These are phyloP conservation scores for Pestalotiopsis sp. DNA, from an alignment of 2,329 filamentous ascomycete genomes.

Conservation along the genomic window DNA sequence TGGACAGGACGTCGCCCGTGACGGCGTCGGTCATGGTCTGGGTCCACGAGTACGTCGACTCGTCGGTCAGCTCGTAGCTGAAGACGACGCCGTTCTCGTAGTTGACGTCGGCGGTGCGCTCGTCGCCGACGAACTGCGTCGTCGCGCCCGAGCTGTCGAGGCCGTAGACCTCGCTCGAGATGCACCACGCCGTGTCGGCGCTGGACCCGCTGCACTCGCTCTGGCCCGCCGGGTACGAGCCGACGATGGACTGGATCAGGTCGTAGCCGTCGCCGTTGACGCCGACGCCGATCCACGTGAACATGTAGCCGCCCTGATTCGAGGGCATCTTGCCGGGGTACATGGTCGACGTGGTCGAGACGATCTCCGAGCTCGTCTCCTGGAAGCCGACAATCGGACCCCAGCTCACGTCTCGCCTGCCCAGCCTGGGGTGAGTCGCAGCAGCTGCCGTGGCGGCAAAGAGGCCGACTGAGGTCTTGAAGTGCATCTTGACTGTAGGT, in stretches of 20 bases:
- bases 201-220: conserved; percentile 8
- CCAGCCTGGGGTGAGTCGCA: not conserved
- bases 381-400: conserved; percentile 6
- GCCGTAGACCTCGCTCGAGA: conserved; percentile 12
- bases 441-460: conserved; percentile 8
- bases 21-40: conserved; percentile 13
- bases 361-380: conserved; percentile 10
- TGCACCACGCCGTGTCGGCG: conserved; percentile 8
- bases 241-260: conserved; percentile 11
- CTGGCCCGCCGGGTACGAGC: conserved; percentile 6
- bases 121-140: conserved; percentile 8
- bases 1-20: conserved; percentile 9
- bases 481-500: not conserved
- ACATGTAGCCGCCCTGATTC: conserved; percentile 9
- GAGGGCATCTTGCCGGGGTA: conserved; percentile 11
- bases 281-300: conserved; percentile 7
- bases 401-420: conserved; percentile 9
- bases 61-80: conserved; percentile 10
- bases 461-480: conserved; percentile 1
- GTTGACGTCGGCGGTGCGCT: conserved; percentile 10
- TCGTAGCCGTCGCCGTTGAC: conserved; percentile 11
- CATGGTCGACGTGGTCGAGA: conserved; percentile 8
- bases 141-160: conserved; percentile 1
- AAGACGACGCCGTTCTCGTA: conserved; percentile 12
- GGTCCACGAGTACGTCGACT: conserved; percentile 5